A percentile compares a stretch with the other conserved stretches of the same genome.
Conservation (phyloP, 306 rosid species). For the Inga laurina region DNA sequence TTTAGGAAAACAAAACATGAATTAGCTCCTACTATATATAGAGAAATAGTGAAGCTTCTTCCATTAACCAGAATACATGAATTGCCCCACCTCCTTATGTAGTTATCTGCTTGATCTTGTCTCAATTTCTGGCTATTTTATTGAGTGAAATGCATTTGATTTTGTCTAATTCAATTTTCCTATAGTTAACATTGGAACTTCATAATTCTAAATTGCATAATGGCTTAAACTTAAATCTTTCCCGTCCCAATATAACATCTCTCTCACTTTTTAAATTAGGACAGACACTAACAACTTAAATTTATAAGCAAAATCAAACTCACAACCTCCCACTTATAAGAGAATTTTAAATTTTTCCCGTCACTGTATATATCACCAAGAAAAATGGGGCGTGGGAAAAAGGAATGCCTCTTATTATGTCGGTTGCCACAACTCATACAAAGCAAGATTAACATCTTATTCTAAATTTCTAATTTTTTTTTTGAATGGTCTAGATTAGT, state of each 20-base stretch:
- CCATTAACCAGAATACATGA: background rate
- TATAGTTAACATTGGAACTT: background rate
- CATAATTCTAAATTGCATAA: background rate
- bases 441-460: too few species aligned
- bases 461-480: too few species aligned
- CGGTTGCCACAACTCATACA: too few species aligned
- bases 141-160: background rate
- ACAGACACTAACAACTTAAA: too few species aligned
- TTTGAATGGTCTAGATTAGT: background rate
- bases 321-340: too few species aligned
- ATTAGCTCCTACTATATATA: too few species aligned
- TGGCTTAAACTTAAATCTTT: background rate
- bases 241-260: background rate
- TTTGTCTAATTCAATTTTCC: background rate
- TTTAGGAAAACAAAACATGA: background rate
- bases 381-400: too few species aligned
- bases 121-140: background rate
- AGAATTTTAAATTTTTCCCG: background rate
- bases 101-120: background rate
- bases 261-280: too few species aligned
- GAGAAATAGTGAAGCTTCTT: background rate
- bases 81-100: background rate
- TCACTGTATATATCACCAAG: background rate
- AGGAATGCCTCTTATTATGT: too few species aligned
- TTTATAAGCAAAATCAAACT: too few species aligned